These are phyloP conservation scores for Xylariaceae sp. DNA, from an alignment of 2,329 filamentous ascomycete genomes.

Conservation along the genomic window DNA sequence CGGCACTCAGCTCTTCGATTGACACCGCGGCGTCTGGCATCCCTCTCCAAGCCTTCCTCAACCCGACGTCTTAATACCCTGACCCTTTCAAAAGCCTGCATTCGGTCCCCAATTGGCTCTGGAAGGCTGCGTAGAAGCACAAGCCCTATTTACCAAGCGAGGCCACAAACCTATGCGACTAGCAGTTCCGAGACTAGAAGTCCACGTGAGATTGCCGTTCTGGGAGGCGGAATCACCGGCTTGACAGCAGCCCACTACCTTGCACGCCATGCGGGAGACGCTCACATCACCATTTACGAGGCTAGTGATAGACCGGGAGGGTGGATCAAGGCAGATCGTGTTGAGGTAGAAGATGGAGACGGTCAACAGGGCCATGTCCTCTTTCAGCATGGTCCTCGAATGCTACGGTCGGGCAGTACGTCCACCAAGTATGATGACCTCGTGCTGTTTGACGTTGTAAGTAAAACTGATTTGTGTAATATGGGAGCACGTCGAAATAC, in stretches of 20 bases:
- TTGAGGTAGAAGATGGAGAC: conserved; percentile 63
- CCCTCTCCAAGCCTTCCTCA: conserved; percentile 19
- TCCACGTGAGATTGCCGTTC: conserved; percentile 62
- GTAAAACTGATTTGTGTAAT: conserved; percentile 39
- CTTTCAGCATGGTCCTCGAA: conserved; percentile 85
- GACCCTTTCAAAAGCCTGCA: conserved; percentile 8
- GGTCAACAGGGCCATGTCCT: conserved; percentile 64
- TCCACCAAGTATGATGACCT: conserved; percentile 62
- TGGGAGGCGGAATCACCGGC: conserved; percentile 85
- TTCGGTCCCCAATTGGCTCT: conserved; percentile 16
- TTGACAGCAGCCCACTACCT: conserved; percentile 81
- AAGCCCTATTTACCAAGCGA: not conserved
- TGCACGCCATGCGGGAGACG: conserved; percentile 65
- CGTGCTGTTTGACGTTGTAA: conserved; percentile 73
- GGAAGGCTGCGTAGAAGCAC: conserved; percentile 1
- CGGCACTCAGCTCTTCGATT: conserved; percentile 26
- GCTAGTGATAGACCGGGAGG: conserved; percentile 73
- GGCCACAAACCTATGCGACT: conserved; percentile 30
- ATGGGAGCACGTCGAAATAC: not conserved
- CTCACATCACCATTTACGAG: conserved; percentile 84
- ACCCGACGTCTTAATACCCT: conserved; percentile 31
- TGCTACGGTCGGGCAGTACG: conserved; percentile 61
- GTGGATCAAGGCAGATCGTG: conserved; percentile 75
- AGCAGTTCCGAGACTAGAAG: conserved; percentile 12
- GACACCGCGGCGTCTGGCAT: conserved; percentile 19